phyloP scores from a whole-genome alignment of 192 early-diverging fungal genomes.

The Chytriomyces confervae region DNA sequence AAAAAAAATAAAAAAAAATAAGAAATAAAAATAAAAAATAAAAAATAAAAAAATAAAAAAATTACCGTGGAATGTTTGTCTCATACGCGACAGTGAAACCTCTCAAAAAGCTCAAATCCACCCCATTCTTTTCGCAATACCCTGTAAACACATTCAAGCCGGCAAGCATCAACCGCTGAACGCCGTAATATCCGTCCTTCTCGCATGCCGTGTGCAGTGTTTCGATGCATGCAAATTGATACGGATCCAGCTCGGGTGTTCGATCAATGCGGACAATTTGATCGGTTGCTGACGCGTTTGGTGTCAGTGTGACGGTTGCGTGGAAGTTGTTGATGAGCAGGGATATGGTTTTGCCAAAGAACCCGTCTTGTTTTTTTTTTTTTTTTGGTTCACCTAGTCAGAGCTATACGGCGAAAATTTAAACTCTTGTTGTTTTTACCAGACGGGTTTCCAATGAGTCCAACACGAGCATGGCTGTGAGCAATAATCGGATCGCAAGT shows the following conservation, averaged over 20 bases:
- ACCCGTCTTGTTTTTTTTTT: slow-evolving; percentile 56
- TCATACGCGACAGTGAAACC: slow-evolving; percentile 61
- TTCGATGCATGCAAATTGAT: slow-evolving; percentile 44
- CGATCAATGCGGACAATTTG: slow-evolving; percentile 49
- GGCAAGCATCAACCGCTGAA: slow-evolving; percentile 56
- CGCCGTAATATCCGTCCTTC: slow-evolving; percentile 63
- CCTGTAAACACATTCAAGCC: slow-evolving; percentile 61
- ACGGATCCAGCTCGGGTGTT: slow-evolving; percentile 44
- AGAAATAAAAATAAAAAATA: no score
- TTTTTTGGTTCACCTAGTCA: neutral
- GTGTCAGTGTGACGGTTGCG: slow-evolving; percentile 57
- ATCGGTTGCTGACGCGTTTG: slow-evolving; percentile 48
- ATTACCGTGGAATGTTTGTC: slow-evolving; percentile 65
- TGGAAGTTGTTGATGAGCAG: slow-evolving; percentile 67
- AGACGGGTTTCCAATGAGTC: slow-evolving; percentile 68
- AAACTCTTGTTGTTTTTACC: neutral
- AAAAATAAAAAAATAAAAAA: slow-evolving; percentile 1
- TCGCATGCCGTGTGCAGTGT: slow-evolving; percentile 34
- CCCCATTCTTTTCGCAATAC: slow-evolving; percentile 44
- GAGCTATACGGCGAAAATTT: no score
- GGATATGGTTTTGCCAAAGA: slow-evolving; percentile 68
- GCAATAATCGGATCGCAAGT: slow-evolving; percentile 37
- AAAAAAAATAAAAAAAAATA: slow-evolving; percentile 3
- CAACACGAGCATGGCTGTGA: slow-evolving; percentile 60
- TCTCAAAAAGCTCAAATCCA: slow-evolving; percentile 17